Evolutionary conservation across 2,329 filamentous ascomycete genomes (phyloP).

Genomic region (Ceratocystis smalleyi): DNA sequence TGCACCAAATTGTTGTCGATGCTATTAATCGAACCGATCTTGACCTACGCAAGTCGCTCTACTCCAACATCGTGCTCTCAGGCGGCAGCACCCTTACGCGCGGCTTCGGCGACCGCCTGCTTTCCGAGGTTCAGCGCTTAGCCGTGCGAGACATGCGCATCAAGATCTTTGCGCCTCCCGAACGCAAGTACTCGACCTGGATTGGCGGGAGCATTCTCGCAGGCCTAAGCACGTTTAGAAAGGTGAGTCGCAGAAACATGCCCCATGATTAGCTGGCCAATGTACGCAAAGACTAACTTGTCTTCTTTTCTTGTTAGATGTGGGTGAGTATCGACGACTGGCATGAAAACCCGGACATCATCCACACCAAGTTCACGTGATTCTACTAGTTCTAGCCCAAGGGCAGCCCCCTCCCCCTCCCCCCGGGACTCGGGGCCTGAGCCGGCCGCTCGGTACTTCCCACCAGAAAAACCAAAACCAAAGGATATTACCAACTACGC

Average conservation of each 20-base stretch:
- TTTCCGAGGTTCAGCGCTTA: slow-evolving; percentile 81
- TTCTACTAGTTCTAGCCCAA: neutral
- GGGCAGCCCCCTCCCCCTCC: neutral
- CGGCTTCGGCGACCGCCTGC: slow-evolving; percentile 82
- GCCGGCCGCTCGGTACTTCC: neutral
- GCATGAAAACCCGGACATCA: slow-evolving; percentile 98
- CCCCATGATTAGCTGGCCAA: slow-evolving; percentile 1
- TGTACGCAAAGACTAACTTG: slow-evolving; percentile 8
- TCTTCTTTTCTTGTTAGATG: slow-evolving; percentile 51
- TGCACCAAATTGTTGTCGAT: slow-evolving; percentile 96
- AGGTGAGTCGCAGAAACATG: slow-evolving; percentile 41
- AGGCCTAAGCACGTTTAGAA: slow-evolving; percentile 92
- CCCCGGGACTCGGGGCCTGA: neutral
- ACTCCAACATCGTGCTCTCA: slow-evolving; percentile 92
- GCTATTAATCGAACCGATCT: slow-evolving; percentile 90
- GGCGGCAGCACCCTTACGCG: slow-evolving; percentile 93
- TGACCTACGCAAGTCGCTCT: slow-evolving; percentile 84
- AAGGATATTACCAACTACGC: neutral
- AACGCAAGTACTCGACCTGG: slow-evolving; percentile 98
- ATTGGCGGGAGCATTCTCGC: slow-evolving; percentile 96
- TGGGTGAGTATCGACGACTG: slow-evolving; percentile 99
- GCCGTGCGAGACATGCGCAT: slow-evolving; percentile 99
- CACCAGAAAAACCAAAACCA: neutral
- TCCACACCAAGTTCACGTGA: slow-evolving; percentile 92
- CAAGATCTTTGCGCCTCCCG: slow-evolving; percentile 95